Conservation (phyloP, 1,284 basidiomycete genomes). For the Boletellus deceptivus region DNA sequence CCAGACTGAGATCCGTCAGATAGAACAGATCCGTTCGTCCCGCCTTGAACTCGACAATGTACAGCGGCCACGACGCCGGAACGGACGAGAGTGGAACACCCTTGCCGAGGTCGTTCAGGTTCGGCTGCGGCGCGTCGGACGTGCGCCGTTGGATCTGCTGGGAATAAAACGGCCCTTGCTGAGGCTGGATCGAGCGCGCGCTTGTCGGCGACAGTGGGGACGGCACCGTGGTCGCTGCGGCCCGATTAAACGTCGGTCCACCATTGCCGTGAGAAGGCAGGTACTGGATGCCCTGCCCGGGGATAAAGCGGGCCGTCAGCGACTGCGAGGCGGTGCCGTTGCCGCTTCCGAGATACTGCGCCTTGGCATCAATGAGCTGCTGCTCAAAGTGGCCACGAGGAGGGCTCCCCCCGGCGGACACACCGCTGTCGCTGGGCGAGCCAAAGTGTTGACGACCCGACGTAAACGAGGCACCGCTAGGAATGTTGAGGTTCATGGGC, state of each 20-base stretch:
- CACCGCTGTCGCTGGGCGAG: constrained; percentile 58
- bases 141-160: constrained; percentile 46
- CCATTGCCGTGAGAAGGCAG: constrained; percentile 41
- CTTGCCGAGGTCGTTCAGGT: constrained; percentile 73
- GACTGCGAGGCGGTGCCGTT: constrained; percentile 29
- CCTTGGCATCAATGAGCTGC: constrained; percentile 39
- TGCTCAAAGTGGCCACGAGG: constrained; percentile 41
- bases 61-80: constrained; percentile 83
- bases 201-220: constrained; percentile 48
- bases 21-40: constrained; percentile 95
- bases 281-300: constrained; percentile 64
- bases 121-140: constrained; percentile 47
- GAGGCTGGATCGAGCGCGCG: constrained; percentile 42
- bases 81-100: constrained; percentile 86
- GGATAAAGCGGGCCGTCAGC: constrained; percentile 57
- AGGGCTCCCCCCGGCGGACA: constrained; percentile 43
- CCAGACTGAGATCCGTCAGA: constrained; percentile 62
- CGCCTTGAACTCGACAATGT: constrained; percentile 97
- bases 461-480: constrained; percentile 40
- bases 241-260: constrained; percentile 33
- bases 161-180: constrained; percentile 34
- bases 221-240: constrained; percentile 25
- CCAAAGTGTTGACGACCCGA: constrained; percentile 47
- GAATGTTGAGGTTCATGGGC: constrained; percentile 55
- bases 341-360: constrained; percentile 33